Base-by-base conservation (phyloP, 2,329 filamentous ascomycete genomes). In the Sporothrix protearum region DNA sequence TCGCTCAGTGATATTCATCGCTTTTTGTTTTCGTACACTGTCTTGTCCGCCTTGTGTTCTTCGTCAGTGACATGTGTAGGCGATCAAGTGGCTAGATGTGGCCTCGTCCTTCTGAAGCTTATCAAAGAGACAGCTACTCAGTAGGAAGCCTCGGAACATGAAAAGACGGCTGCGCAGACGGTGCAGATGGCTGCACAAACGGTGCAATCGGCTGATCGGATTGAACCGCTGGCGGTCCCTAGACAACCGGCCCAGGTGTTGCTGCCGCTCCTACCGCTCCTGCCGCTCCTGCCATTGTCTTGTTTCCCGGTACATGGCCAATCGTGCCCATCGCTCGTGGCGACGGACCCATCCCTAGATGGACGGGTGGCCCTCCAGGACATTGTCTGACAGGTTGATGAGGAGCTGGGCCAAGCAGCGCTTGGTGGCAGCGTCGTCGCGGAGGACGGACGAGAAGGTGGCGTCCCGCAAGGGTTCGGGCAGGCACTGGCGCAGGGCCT, bases 391-490 rank as follows among this genome's bases (percentile, higher is more conserved):
- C 70, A 99, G 88, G 79, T 98, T 98, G 83, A 98, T 96, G 73
- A 98, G 86, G 9, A 99, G 89, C 82, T 98, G 96, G n/a, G 94
- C 93, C 45, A 99, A 90, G 81, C 96, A 99, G 72, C 96, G 91
- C 85, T 99, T 99, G 0, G 96, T 99, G 0, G 96, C 96, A 16
- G 96, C 96, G 79, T 99, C 96, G 78, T 99, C 96, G 72, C 96
- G 92, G 45, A 99, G 89, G 59, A 99, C 96, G 0, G 94, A 95
- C 9, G 94, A 97, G 80, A 99, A 99, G 1, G 96, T 99, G 8
- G 95, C 94, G 80, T 99, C 96, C 64, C 96, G 92, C n/a, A 99
- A 89, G n/a, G 96, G 96, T 78, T 99, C 96, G 0, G 96, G 96
- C 14, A 99, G 90, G 78, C 96, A 99, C 81, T 99, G 96, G 55